phyloP scores from a whole-genome alignment of 202 grass and related monocot species.

The Saccharum hybrid region DNA sequence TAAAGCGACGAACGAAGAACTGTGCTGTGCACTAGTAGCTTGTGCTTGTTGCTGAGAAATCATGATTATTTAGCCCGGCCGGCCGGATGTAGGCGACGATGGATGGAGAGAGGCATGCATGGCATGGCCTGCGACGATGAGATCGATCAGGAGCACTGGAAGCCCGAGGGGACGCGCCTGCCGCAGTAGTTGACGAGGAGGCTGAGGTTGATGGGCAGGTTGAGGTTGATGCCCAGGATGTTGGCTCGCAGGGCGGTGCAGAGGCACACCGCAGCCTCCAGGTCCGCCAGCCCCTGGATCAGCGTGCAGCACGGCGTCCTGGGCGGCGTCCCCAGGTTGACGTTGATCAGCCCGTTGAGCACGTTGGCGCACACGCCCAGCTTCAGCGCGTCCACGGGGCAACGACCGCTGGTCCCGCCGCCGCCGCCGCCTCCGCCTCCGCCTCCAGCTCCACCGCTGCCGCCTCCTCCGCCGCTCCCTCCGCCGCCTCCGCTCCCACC shows the following conservation, averaged over 20 bases:
- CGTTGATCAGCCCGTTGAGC: slow-evolving; percentile 76
- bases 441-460: rapidly evolving
- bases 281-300: slow-evolving; percentile 61
- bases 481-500: rapidly evolving
- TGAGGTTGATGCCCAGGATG: slow-evolving; percentile 74
- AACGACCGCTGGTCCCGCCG: neutral
- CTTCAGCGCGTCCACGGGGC: slow-evolving; percentile 74
- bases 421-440: neutral
- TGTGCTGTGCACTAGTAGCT: too few species aligned
- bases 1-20: too few species aligned
- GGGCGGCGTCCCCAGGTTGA: slow-evolving; percentile 55
- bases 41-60: too few species aligned
- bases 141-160: slow-evolving; percentile 57
- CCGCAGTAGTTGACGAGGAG: slow-evolving; percentile 88
- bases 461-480: rapidly evolving
- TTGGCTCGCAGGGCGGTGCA: slow-evolving; percentile 65
- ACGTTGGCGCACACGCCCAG: slow-evolving; percentile 73
- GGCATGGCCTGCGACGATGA: neutral
- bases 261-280: slow-evolving; percentile 56
- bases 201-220: slow-evolving; percentile 69
- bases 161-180: slow-evolving; percentile 51
- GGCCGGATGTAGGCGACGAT: too few species aligned
- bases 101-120: too few species aligned
- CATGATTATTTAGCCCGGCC: too few species aligned
- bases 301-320: slow-evolving; percentile 54